Evolutionary conservation across 2,329 filamentous ascomycete genomes (phyloP).

Genomic region (Penicillium hesseltinei): DNA sequence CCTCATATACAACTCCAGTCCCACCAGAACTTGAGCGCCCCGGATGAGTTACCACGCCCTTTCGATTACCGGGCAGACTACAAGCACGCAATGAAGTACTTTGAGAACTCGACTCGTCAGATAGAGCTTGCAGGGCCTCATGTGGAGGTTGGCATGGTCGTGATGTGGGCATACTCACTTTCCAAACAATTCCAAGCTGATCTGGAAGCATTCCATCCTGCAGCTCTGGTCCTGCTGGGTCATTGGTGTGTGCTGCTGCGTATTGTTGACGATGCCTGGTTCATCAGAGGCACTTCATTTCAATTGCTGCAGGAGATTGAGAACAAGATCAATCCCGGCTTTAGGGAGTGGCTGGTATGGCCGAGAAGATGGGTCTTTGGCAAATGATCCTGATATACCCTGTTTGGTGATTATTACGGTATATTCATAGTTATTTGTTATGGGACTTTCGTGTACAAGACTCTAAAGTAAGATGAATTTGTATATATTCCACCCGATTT

Average conservation of each 20-base stretch:
- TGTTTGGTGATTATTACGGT: background rate
- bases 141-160: constrained; percentile 19
- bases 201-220: constrained; percentile 13
- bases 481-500: background rate
- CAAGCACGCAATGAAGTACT: constrained; percentile 6
- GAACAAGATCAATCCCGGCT: constrained; percentile 12
- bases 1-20: background rate
- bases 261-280: constrained; percentile 17
- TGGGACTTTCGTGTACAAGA: background rate
- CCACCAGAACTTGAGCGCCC: background rate
- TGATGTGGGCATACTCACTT: constrained; percentile 20
- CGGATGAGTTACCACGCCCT: background rate
- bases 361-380: constrained; percentile 17
- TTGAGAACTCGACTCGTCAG: constrained; percentile 12
- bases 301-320: constrained; percentile 21
- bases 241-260: constrained; percentile 21
- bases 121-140: constrained; percentile 19
- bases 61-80: constrained; percentile 15
- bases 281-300: constrained; percentile 9
- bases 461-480: background rate
- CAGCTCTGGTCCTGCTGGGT: constrained; percentile 17
- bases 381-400: background rate
- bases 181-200: constrained; percentile 16
- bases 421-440: background rate
- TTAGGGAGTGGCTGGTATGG: constrained; percentile 19